Conservation (phyloP, 2,329 filamentous ascomycete genomes). For the Xylariaceae sp. region DNA sequence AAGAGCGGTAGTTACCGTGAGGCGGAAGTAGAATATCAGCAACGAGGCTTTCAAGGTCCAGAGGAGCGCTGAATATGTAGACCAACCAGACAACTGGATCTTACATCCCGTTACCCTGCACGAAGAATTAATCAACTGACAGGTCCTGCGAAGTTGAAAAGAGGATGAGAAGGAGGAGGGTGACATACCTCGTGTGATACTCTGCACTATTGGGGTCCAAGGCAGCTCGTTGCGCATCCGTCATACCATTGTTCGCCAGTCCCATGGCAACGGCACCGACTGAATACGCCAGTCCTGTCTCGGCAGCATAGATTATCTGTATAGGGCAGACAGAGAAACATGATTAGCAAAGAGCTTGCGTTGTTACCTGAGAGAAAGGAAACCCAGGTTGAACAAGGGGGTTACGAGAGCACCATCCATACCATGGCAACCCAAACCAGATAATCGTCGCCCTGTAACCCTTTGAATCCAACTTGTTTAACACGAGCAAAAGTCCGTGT, state of each 20-base stretch:
- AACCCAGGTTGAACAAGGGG: background rate
- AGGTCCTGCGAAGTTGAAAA: background rate
- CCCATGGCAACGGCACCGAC: constrained; percentile 44
- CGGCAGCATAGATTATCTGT: constrained; percentile 45
- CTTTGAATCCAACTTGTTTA: constrained; percentile 16
- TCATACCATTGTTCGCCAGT: constrained; percentile 51
- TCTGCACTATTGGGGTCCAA: constrained; percentile 40
- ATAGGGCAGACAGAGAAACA: background rate
- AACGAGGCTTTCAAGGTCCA: constrained; percentile 50
- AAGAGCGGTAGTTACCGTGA: constrained; percentile 34
- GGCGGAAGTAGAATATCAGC: constrained; percentile 48
- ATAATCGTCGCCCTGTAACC: constrained; percentile 32
- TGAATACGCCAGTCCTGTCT: constrained; percentile 43
- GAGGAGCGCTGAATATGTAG: constrained; percentile 45
- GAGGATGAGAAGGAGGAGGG: background rate
- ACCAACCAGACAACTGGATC: constrained; percentile 50
- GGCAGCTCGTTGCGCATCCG: constrained; percentile 39
- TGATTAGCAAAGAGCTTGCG: constrained; percentile 1
- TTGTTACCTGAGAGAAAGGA: background rate
- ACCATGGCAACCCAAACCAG: constrained; percentile 35
- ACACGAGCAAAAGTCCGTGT: constrained; percentile 19
- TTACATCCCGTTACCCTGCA: constrained; percentile 45
- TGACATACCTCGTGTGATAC: constrained; percentile 32
- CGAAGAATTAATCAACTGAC: background rate
- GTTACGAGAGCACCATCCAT: background rate